Evolutionary conservation across 352 stramenopile genomes (phyloP).

Genomic region (Elongisporangium undulatum): DNA sequence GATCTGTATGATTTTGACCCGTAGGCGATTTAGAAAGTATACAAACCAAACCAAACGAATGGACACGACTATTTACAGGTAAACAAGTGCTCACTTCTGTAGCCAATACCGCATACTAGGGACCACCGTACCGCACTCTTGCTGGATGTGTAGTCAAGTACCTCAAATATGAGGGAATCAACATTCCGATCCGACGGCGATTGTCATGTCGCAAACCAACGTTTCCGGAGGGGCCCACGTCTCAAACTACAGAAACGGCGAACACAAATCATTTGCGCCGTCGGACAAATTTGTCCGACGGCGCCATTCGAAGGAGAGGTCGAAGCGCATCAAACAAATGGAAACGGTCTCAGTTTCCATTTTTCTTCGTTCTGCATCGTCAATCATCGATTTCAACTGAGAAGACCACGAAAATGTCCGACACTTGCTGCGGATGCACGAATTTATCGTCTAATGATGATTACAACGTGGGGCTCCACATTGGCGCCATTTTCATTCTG

Average conservation of each 20-base stretch:
- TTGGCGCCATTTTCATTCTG: constrained; percentile 50
- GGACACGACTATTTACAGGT: too few species aligned
- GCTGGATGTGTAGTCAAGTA: too few species aligned
- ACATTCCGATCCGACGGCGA: background rate
- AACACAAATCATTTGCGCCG: background rate
- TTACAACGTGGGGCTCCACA: constrained; percentile 47
- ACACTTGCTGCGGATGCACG: constrained; percentile 38
- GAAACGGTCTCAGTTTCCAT: background rate
- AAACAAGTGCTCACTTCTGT: too few species aligned
- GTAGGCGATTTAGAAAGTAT: background rate
- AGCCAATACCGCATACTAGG: too few species aligned
- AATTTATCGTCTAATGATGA: constrained; percentile 23
- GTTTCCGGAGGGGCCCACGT: background rate
- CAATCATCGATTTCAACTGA: background rate
- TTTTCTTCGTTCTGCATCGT: background rate
- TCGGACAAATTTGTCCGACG: background rate
- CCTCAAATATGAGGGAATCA: background rate
- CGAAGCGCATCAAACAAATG: background rate
- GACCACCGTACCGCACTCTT: too few species aligned
- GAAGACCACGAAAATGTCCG: constrained; percentile 21
- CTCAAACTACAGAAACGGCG: background rate
- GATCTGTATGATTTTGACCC: background rate
- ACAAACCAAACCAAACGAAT: too few species aligned
- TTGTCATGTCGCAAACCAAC: background rate
- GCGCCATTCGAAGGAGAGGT: background rate